A percentile compares a stretch with the other conserved stretches of the same genome.
Conservation (phyloP, 495 filamentous ascomycete genomes). For the Penicillium manginii region DNA sequence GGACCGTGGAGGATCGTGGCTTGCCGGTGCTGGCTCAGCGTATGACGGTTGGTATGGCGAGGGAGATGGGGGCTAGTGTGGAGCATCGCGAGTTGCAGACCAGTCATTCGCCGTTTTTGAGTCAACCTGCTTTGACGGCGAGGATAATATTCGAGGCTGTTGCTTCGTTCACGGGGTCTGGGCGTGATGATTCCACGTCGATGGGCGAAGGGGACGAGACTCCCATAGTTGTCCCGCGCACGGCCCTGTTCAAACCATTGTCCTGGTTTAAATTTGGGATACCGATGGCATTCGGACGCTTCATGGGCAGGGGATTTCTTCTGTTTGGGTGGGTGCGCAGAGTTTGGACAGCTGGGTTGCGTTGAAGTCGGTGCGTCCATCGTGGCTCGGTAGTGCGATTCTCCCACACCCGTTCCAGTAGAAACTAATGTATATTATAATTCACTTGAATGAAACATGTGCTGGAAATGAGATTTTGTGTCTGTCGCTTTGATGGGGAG, state of each 20-base stretch:
- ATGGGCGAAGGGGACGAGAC: neutral
- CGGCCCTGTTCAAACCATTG: conserved; percentile 16
- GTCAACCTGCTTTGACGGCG: conserved; percentile 32
- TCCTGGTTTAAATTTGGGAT: conserved; percentile 31
- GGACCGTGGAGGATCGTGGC: conserved; percentile 34
- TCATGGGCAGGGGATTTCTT: conserved; percentile 17
- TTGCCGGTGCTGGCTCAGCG: conserved; percentile 40
- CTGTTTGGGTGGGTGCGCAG: conserved; percentile 20
- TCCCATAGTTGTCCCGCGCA: conserved; percentile 10
- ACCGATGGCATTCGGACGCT: conserved; percentile 24
- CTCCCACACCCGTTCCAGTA: too few relatives aligned
- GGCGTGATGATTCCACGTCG: neutral
- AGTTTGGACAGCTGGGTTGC: conserved; percentile 13
- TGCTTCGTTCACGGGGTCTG: conserved; percentile 22
- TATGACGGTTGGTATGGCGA: conserved; percentile 32
- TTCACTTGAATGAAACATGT: neutral
- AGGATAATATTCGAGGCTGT: conserved; percentile 32
- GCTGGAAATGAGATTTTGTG: neutral
- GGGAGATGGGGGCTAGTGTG: conserved; percentile 30
- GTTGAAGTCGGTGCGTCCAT: neutral
- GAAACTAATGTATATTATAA: neutral
- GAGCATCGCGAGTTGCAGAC: conserved; percentile 36
- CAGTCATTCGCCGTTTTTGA: conserved; percentile 42
- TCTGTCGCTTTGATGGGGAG: neutral
- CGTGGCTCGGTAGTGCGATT: too few relatives aligned